These are phyloP conservation scores for Arachnomyces sp. DNA, from an alignment of 2,329 filamentous ascomycete genomes.

Conservation along the genomic window DNA sequence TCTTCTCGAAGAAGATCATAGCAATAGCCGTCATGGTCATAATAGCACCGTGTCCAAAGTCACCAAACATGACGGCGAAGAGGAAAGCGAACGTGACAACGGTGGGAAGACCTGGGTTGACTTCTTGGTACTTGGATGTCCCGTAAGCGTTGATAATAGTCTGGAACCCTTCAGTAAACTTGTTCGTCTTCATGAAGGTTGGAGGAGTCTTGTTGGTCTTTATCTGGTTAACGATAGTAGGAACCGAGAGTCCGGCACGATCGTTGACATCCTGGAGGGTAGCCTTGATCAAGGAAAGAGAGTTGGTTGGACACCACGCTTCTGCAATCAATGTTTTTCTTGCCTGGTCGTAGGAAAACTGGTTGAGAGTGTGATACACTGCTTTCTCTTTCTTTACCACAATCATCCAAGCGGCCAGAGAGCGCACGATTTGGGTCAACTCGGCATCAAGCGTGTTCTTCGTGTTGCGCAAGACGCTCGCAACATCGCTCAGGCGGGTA, in stretches of 20 bases:
- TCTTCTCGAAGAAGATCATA: conserved; percentile 96
- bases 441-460: conserved; percentile 90
- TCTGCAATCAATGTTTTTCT: conserved; percentile 95
- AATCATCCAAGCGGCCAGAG: conserved; percentile 92
- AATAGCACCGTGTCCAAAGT: conserved; percentile 85
- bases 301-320: conserved; percentile 92
- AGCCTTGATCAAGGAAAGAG: conserved; percentile 78
- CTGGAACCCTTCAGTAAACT: conserved; percentile 96
- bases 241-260: conserved; percentile 87
- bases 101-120: conserved; percentile 90
- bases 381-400: conserved; percentile 98
- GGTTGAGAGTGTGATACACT: conserved; percentile 89
- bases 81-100: conserved; percentile 99
- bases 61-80: conserved; percentile 99
- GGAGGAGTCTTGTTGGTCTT: conserved; percentile 94
- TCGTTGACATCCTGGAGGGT: conserved; percentile 96
- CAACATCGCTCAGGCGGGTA: conserved; percentile 78
- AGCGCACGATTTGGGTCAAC: conserved; percentile 85
- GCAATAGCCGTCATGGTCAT: conserved; percentile 75
- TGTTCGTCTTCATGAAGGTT: conserved; percentile 96
- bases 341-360: conserved; percentile 92
- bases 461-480: conserved; percentile 88
- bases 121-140: conserved; percentile 92
- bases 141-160: conserved; percentile 99
- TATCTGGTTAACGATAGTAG: conserved; percentile 97